These are phyloP conservation scores for Solioccasus polychromus DNA, from an alignment of 768 basidiomycete species.

Conservation along the genomic window DNA sequence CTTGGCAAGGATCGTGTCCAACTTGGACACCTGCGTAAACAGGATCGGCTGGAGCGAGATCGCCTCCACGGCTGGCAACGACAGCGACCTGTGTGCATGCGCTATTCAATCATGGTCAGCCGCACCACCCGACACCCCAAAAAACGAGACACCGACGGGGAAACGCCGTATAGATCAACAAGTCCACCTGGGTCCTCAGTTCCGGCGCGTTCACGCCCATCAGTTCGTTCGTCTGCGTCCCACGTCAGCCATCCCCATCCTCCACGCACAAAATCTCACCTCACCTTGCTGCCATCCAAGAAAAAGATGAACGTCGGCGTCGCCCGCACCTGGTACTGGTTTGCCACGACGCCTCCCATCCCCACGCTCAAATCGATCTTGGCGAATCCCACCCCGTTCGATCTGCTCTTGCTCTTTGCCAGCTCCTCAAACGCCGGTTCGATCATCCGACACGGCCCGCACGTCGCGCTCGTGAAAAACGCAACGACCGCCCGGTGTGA, in stretches of 20 bases:
- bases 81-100: constrained; percentile 66
- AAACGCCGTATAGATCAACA: constrained; percentile 72
- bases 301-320: constrained; percentile 94
- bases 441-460: constrained; percentile 80
- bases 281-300: constrained; percentile 68
- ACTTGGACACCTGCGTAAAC: constrained; percentile 65
- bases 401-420: constrained; percentile 57
- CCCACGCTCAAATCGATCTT: constrained; percentile 82
- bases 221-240: constrained; percentile 57
- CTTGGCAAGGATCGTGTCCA: constrained; percentile 64
- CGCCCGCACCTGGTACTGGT: constrained; percentile 61
- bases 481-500: constrained; percentile 72
- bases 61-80: constrained; percentile 57
- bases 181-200: constrained; percentile 67
- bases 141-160: constrained; percentile 64
- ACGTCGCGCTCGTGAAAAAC: constrained; percentile 77
- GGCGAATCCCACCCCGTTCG: constrained; percentile 63
- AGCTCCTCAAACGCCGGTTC: constrained; percentile 81
- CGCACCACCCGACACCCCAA: background rate
- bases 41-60: constrained; percentile 74
- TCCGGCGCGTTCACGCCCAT: constrained; percentile 71
- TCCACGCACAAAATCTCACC: constrained; percentile 6
- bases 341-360: constrained; percentile 55
- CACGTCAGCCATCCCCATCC: background rate
- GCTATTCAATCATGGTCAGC: constrained; percentile 40